Evolutionary conservation across 495 filamentous ascomycete species (phyloP).

Genomic region (Xylaria cubensis): DNA sequence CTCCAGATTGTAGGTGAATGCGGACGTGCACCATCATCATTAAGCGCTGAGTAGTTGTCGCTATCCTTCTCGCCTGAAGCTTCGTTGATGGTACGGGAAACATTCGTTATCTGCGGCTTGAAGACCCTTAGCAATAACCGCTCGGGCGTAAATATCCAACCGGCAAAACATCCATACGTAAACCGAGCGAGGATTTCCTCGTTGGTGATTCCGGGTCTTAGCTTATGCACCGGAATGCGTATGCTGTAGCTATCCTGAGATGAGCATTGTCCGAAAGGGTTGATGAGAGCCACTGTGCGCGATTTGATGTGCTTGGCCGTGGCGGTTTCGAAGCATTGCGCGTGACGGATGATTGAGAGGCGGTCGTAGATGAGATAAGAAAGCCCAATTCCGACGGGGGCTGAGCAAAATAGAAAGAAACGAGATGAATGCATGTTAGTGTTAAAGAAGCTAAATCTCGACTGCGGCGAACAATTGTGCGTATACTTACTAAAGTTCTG

Average conservation of each 20-base stretch:
- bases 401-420: not conserved
- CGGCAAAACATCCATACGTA: not conserved
- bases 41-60: not conserved
- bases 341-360: not conserved
- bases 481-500: not conserved
- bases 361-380: not conserved
- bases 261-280: not conserved
- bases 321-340: not conserved
- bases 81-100: not conserved
- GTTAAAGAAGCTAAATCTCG: not conserved
- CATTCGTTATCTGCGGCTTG: not conserved
- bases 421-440: not conserved
- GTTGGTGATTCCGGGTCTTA: not conserved
- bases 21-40: not conserved
- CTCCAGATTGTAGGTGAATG: not conserved
- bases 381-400: not conserved
- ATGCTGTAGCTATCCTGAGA: not conserved
- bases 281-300: not conserved
- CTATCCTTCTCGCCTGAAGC: not conserved
- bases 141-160: not conserved
- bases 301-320: not conserved
- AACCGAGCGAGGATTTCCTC: not conserved
- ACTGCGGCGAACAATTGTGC: not conserved
- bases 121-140: not conserved
- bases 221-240: not conserved